A percentile compares a stretch with the other conserved stretches of the same genome.
Conservation (phyloP, 139 green algal species). For the Coccomyxa sp. region DNA sequence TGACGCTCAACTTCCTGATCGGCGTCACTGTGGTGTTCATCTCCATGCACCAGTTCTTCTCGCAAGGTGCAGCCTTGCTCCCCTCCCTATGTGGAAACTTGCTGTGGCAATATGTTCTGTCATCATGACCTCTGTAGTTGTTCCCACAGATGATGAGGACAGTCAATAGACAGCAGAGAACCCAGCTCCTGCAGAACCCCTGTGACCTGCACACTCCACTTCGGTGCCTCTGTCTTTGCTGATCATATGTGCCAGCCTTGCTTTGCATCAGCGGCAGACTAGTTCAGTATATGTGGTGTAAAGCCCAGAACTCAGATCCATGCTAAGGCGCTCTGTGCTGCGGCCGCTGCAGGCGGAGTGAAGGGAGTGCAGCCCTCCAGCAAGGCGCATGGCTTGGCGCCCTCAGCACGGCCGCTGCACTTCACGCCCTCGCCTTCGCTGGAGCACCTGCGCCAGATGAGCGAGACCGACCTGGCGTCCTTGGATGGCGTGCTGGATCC, state of each 20-base stretch:
- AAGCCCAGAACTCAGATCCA: not conserved
- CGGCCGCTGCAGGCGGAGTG: not conserved
- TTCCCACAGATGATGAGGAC: not conserved
- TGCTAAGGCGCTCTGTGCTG: too few species aligned
- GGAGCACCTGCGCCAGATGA: not conserved
- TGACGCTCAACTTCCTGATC: constrained; percentile 93
- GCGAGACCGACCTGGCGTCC: not conserved
- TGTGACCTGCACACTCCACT: not conserved
- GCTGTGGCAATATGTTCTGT: not conserved
- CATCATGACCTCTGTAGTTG: not conserved
- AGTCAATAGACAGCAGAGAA: not conserved
- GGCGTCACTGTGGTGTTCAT: constrained; percentile 96
- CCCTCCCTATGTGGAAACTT: not conserved
- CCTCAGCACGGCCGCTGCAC: not conserved
- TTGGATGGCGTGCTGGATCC: not conserved
- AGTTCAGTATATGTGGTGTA: not conserved
- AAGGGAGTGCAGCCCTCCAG: not conserved
- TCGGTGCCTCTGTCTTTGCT: not conserved
- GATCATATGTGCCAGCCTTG: not conserved
- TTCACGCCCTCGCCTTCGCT: not conserved
- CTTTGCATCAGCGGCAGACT: not conserved
- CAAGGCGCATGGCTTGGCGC: not conserved
- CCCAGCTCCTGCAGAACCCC: not conserved
- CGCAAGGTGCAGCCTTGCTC: constrained; percentile 32
- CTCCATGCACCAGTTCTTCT: constrained; percentile 94